Evolutionary conservation across 805 yeast species (phyloP), one percentile per base, ranked within the genome.

Genomic region (Sugiyamaella mastotermitis): DNA sequence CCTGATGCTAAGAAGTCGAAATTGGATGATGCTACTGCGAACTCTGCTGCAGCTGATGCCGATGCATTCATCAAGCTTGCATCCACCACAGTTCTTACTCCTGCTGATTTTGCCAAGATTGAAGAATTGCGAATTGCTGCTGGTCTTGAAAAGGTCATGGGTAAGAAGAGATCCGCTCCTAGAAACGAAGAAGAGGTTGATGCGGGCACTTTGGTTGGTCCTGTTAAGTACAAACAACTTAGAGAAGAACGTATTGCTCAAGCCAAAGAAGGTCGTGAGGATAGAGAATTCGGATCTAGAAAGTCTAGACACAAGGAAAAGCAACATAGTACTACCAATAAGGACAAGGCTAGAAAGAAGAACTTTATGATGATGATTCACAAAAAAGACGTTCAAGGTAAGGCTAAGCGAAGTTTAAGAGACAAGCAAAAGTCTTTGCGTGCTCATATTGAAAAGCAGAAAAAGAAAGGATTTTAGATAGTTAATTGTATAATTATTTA

Each of bases 321-420:
- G 39, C 70, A 74, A 13, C 97, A 82, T 58, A 84, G 95, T 20
- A 88, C 97, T 8, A 92, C 99, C 2, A 92, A 92, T 62, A 78
- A 78, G 64, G 97, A 94, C 65, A 92, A 92, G 76, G 94, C 87
- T 17, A 76, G 97, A 62, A 86, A 86, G 86, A 92, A 92, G 95
- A 92, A 92, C 65, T 92, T 87, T 58, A 90, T 92, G 58, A 92
- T 92, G 99, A 84, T 84, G 90, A 84, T 92, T 51, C 99, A 92
- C 64, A 92, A 90, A 68, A 78, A 78, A 54, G 79, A 84, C 35
- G 97, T 92, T 27, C 94, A 84, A 62, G 97, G 97, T 47, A 92
- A 92, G 63, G 88, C 82, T 47, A 83, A 80, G 65, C 70, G 82
- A 72, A 84, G 96, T 41, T 69, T 92, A 52, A 73, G 95, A 53